Base-by-base conservation (phyloP, 805 yeast species). In the Ogataea siamensis region DNA sequence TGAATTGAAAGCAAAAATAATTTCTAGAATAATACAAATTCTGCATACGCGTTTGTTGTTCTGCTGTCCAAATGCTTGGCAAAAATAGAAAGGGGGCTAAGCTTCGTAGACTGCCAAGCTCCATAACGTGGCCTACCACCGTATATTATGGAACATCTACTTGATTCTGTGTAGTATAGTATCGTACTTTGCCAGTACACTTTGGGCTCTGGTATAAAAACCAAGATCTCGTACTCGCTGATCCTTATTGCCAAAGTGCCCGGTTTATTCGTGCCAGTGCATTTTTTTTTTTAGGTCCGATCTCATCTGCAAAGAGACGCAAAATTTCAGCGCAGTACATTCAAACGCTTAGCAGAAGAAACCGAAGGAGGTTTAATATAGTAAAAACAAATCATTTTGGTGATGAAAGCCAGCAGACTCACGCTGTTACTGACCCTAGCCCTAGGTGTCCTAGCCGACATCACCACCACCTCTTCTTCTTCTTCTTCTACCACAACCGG, bases 401-500 rank as follows among this genome's bases (percentile, higher is more conserved):
- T 30, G 27, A 37, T 37, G 40, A 37, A 22, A 25, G 27, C 24
- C 7, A 20, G 34, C 22, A 26, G 13, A 17, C 18, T 26, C 21
- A 22, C 20, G 7, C 16, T 31, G 32, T 29, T 16, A 10, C 14
- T 25, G 5, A 20, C 18, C n/a, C 13, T 37, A 22, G 35, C 35
- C 12, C 40, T 37, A 8, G 31, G 31, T 7, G 40, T 37, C 7
- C 32, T 30, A 17, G 26, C 28, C 11, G 40, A 37, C 93, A 84
- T 55, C 68, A 84, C 26, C 93, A 85, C 51, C 78, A 78, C 43
- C 57, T 57, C 35, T 67, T 58, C 19, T 55, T 60, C 16, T 64
- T 67, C 50, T 45, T 46, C 31, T 69, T 70, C 3, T 70, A 65
- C 24, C 70, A 64, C 28, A 11, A n/a, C 18, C 12, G 30, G 18